Evolutionary conservation across 371 early-diverging fungal species (phyloP).

Genomic region (Saksenaea vasiformis): DNA sequence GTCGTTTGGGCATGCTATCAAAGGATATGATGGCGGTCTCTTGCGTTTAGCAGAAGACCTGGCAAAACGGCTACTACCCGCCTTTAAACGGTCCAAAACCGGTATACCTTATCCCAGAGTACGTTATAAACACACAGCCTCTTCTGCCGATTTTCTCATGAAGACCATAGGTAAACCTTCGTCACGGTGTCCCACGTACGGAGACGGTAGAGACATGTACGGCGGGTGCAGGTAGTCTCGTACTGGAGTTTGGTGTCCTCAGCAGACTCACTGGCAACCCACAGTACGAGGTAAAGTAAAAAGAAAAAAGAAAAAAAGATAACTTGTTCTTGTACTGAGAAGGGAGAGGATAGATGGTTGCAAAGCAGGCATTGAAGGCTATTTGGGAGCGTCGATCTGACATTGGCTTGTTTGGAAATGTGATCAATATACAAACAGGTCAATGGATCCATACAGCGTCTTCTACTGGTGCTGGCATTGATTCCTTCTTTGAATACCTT

Average conservation of each 20-base stretch:
- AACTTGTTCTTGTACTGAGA: neutral
- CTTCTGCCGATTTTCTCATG: neutral
- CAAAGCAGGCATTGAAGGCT: constrained; percentile 68
- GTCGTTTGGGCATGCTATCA: constrained; percentile 50
- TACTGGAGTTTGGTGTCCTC: constrained; percentile 94
- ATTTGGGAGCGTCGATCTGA: constrained; percentile 81
- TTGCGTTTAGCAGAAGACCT: constrained; percentile 79
- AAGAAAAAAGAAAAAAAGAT: neutral
- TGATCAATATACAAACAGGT: constrained; percentile 72
- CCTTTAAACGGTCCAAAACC: constrained; percentile 82
- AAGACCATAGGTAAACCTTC: constrained; percentile 67
- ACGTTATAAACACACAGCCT: constrained; percentile 7
- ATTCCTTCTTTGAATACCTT: constrained; percentile 93
- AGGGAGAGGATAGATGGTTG: constrained; percentile 56
- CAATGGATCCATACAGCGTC: constrained; percentile 74
- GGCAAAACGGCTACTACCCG: constrained; percentile 86
- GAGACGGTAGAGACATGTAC: constrained; percentile 86
- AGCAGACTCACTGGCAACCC: constrained; percentile 83
- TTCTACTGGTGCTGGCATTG: constrained; percentile 90
- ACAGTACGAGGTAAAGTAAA: constrained; percentile 66
- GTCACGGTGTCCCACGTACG: constrained; percentile 64
- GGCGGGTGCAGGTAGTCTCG: constrained; percentile 90
- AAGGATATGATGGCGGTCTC: constrained; percentile 76
- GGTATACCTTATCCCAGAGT: constrained; percentile 89
- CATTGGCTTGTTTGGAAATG: constrained; percentile 83